Evolutionary conservation across 768 basidiomycete genomes (phyloP), one percentile per base, ranked within the genome.

Genomic region (Suillus subaureus): DNA sequence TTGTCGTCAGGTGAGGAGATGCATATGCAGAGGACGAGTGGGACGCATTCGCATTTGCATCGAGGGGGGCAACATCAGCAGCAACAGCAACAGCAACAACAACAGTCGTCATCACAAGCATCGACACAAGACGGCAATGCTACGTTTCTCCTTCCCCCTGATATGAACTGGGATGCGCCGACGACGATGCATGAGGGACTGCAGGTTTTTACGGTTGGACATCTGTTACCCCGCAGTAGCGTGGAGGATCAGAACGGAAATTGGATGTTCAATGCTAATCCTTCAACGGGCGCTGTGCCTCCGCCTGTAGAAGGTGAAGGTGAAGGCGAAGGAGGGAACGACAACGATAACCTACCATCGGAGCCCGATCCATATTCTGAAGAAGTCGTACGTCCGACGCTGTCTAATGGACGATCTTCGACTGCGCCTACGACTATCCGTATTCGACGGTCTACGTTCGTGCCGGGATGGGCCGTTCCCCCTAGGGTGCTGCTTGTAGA

Each of bases 401-500:
- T 72, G 0, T 74, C 74, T 33, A 73, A 75, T 23, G 66, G 58
- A 13, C 58, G 40, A 2, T 61, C 71, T 1, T 52, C 73, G n/a
- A 67, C 73, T 28, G 4, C 67, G 1, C 28, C 68, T 0, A 56
- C 74, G 11, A 54, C 73, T 0, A 72, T 93, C 35, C 84, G 90
- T 5, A 89, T 93, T 37, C 82, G 93, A 11, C 78, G 92, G 54
- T 88, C 90, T 66, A 90, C 92, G 63, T 93, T 91, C 70, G 92
- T 94, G 0, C 94, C 94, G 0, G 92, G 90, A 2, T 96, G 94
- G 94, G 91, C 93, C 0, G 92, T 95, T 0, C 91, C 94, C 0
- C 97, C 97, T 6, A 82, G 92, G 0, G 96, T 99, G 63, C 77
- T 98, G 61, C 84, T 99, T 9, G 97, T 99, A 12, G 97, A 99